Evolutionary conservation across 169 alveolate species (phyloP).

Genomic region (Plasmodium vivax): DNA sequence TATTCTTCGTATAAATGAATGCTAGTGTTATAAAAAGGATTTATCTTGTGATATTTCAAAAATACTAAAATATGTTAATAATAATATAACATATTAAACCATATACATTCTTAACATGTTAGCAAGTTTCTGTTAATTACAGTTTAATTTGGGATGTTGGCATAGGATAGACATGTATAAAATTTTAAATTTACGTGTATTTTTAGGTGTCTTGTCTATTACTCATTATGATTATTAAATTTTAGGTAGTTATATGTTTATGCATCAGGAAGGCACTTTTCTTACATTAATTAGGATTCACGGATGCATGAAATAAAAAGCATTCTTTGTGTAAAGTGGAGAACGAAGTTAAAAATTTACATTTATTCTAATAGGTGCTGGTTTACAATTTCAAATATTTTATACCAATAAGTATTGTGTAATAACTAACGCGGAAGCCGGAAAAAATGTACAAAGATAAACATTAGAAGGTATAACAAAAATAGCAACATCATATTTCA

Average conservation of each 20-base stretch:
- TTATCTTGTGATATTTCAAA: not conserved
- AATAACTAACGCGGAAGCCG: not conserved
- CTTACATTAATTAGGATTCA: not conserved
- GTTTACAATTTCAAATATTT: not conserved
- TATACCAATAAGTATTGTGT: not conserved
- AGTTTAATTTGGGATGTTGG: not conserved
- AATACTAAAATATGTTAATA: not conserved
- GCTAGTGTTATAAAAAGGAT: not conserved
- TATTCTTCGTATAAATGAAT: not conserved
- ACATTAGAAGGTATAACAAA: not conserved
- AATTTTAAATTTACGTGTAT: not conserved
- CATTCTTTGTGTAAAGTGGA: not conserved
- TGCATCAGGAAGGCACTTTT: not conserved
- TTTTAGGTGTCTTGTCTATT: not conserved
- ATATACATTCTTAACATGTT: not conserved
- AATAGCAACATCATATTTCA: not conserved
- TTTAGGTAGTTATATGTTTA: not conserved
- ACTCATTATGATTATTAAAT: not conserved
- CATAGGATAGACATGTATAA: not conserved
- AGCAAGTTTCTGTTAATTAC: not conserved
- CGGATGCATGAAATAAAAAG: not conserved
- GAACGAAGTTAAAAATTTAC: not conserved
- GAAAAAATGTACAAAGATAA: not conserved
- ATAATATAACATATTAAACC: not conserved
- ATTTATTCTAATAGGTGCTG: not conserved